phyloP scores from a whole-genome alignment of 2,329 filamentous ascomycete genomes.

The Botrytis byssoidea region DNA sequence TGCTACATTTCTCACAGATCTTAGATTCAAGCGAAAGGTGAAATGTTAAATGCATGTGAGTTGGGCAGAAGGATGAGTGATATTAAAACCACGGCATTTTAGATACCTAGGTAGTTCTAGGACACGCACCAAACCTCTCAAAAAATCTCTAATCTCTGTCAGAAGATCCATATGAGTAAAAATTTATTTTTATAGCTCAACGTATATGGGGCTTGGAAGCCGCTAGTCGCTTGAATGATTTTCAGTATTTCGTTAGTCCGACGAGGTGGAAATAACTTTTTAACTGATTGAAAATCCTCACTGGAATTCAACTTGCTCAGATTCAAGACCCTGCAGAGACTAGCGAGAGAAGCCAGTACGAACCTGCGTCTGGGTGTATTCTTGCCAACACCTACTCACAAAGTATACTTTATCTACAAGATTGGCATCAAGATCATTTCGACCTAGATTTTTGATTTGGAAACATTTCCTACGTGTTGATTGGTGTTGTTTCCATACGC shows the following conservation, averaged over 20 bases:
- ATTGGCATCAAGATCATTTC: neutral
- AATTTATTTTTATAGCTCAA: neutral
- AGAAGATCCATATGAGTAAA: neutral
- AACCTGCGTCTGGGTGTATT: neutral
- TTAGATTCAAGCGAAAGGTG: neutral
- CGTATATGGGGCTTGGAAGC: neutral
- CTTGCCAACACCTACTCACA: neutral
- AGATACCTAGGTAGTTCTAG: constrained; percentile 2
- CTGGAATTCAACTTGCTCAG: neutral
- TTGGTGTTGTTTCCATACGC: neutral
- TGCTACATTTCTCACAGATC: neutral
- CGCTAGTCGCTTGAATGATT: neutral
- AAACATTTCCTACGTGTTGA: neutral
- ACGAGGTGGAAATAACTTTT: neutral
- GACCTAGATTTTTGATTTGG: neutral
- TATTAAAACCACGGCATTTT: no score
- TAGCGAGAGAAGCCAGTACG: neutral
- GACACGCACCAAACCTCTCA: neutral
- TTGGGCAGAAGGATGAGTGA: neutral
- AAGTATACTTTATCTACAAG: neutral
- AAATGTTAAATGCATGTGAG: neutral
- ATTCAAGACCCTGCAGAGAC: neutral
- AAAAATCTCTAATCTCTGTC: neutral
- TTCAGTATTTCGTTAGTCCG: neutral
- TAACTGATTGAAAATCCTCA: neutral